Percentiles rank a stretch among this genome's conserved stretches.
phyloP scores from a whole-genome alignment of 805 yeast species.

The Groenewaldozyma salmanticensis region DNA sequence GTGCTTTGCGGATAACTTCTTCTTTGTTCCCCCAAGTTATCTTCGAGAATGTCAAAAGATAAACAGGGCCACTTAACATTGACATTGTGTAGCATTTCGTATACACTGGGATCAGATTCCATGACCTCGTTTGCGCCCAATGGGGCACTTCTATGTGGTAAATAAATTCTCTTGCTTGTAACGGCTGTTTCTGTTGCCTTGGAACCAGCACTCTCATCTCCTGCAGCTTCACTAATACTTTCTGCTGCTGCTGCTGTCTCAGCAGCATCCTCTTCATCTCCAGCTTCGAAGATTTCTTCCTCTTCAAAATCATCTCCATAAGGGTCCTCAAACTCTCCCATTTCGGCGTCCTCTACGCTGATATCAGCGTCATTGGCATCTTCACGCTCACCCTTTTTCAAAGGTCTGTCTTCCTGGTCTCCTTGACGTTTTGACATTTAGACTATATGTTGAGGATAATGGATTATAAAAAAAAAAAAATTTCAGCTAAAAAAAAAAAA shows the following conservation, averaged over 20 bases:
- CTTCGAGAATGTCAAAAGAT: constrained; percentile 84
- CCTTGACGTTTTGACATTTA: constrained; percentile 47
- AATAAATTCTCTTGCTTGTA: constrained; percentile 42
- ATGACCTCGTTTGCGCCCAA: constrained; percentile 92
- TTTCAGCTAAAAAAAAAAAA: neutral
- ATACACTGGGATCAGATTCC: constrained; percentile 93
- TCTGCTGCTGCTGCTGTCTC: constrained; percentile 29
- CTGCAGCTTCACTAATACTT: constrained; percentile 21
- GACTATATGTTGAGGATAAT: neutral
- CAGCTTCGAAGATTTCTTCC: constrained; percentile 51
- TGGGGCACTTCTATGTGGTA: constrained; percentile 84
- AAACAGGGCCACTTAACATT: constrained; percentile 96
- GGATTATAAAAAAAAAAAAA: neutral
- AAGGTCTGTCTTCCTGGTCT: constrained; percentile 25
- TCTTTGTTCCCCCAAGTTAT: constrained; percentile 77
- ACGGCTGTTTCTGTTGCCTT: constrained; percentile 32
- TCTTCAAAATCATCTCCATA: constrained; percentile 82
- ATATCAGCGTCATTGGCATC: constrained; percentile 4
- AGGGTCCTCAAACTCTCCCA: constrained; percentile 55
- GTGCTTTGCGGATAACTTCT: constrained; percentile 81
- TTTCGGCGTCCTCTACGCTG: constrained; percentile 25
- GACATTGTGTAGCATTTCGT: constrained; percentile 92
- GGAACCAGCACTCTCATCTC: constrained; percentile 19
- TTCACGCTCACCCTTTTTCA: constrained; percentile 23
- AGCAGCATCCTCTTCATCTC: constrained; percentile 70